phyloP scores from a whole-genome alignment of 352 stramenopile genomes.

The Aphanomyces invadans region DNA sequence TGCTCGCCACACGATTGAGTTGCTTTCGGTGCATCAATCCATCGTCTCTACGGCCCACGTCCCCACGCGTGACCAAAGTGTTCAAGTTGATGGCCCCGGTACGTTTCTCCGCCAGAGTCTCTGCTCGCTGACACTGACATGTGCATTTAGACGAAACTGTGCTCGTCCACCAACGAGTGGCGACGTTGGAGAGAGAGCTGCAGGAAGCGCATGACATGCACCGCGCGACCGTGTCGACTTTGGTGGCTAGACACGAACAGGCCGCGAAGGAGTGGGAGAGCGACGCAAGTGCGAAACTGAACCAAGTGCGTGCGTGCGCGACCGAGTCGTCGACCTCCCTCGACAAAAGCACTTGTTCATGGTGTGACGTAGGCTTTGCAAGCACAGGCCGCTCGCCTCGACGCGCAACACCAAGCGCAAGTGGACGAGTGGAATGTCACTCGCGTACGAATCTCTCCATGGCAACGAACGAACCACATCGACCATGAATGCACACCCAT shows the following conservation, averaged over 20 bases:
- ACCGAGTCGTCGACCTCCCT: background rate
- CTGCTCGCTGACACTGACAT: too few species aligned
- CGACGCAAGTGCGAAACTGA: background rate
- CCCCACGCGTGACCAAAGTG: background rate
- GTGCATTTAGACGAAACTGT: constrained; percentile 3
- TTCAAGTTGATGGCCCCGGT: too few species aligned
- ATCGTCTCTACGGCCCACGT: background rate
- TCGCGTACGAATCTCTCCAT: too few species aligned
- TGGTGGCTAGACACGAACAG: constrained; percentile 13
- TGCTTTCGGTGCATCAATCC: constrained; percentile 8
- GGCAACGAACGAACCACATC: background rate
- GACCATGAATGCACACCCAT: background rate
- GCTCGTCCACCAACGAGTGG: background rate
- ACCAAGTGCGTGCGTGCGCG: background rate
- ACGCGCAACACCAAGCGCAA: too few species aligned
- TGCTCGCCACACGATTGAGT: constrained; percentile 4
- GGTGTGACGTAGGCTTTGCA: background rate
- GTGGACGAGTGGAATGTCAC: too few species aligned
- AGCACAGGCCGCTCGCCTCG: background rate
- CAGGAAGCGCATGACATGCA: background rate
- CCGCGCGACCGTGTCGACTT: background rate
- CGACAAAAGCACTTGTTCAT: too few species aligned
- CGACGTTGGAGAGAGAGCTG: background rate
- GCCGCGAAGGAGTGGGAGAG: background rate
- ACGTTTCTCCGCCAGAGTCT: too few species aligned